Evolutionary conservation across 2,329 filamentous ascomycete genomes (phyloP).

Genomic region (Apiospora arundinis): DNA sequence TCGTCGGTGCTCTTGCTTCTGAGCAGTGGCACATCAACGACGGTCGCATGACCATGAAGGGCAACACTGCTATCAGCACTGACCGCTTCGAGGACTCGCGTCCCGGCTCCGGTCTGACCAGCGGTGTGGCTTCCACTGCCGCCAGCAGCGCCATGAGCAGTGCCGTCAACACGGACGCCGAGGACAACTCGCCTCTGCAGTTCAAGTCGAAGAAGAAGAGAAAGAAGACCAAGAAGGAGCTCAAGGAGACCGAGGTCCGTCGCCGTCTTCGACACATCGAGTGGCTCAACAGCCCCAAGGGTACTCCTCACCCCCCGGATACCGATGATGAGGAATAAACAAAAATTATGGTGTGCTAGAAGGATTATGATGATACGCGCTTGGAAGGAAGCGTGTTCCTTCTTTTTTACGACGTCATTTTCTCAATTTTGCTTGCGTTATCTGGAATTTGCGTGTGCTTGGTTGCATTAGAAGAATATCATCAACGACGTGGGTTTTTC

Average conservation of each 20-base stretch:
- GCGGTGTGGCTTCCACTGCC: slow-evolving; percentile 61
- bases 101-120: slow-evolving; percentile 63
- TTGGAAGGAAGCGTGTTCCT: neutral
- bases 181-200: slow-evolving; percentile 82
- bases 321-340: slow-evolving; percentile 73
- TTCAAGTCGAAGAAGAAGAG: slow-evolving; percentile 94
- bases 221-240: slow-evolving; percentile 96
- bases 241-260: slow-evolving; percentile 91
- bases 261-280: slow-evolving; percentile 85
- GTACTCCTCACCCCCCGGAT: slow-evolving; percentile 77
- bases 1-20: slow-evolving; percentile 91
- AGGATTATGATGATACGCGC: neutral
- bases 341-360: slow-evolving; percentile 2
- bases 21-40: slow-evolving; percentile 96
- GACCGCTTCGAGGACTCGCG: slow-evolving; percentile 88
- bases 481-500: neutral
- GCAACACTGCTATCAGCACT: slow-evolving; percentile 72
- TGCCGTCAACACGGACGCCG: slow-evolving; percentile 80
- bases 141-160: slow-evolving; percentile 63
- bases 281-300: slow-evolving; percentile 86
- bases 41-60: slow-evolving; percentile 85
- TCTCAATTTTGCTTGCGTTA: neutral
- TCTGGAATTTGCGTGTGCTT: neutral
- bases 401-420: neutral
- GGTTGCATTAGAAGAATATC: slow-evolving; percentile 13